Evolutionary conservation across 805 yeast genomes (phyloP).

Genomic region (Lipomyces kockii): DNA sequence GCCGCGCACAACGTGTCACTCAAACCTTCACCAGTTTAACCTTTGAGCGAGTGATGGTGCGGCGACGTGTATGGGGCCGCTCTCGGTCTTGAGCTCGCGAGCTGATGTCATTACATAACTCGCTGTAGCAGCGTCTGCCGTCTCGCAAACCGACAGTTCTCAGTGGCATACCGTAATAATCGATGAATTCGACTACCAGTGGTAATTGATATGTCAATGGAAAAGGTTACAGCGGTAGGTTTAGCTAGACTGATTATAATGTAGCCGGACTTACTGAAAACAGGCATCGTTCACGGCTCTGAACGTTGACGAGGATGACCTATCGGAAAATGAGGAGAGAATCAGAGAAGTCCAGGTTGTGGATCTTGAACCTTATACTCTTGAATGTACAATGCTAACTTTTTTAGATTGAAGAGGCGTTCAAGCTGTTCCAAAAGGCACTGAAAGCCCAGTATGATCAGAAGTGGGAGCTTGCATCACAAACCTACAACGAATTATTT

Average conservation of each 20-base stretch:
- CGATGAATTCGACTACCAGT: neutral
- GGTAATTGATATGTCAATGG: neutral
- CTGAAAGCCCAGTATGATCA: conserved; percentile 61
- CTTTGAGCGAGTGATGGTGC: neutral
- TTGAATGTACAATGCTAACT: neutral
- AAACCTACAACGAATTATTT: conserved; percentile 65
- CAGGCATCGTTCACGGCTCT: conserved; percentile 67
- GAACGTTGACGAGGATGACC: conserved; percentile 70
- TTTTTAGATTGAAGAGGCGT: conserved; percentile 70
- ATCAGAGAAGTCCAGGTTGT: conserved; percentile 83
- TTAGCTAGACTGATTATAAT: neutral
- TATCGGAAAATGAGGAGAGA: conserved; percentile 79
- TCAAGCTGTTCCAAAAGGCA: conserved; percentile 73
- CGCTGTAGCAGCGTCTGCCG: neutral
- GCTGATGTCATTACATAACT: no score
- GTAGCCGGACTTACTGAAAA: neutral
- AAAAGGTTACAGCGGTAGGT: conserved; percentile 8
- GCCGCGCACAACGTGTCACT: neutral
- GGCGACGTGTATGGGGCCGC: neutral
- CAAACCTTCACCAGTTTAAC: neutral
- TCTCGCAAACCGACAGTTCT: neutral
- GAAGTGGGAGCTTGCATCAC: conserved; percentile 56
- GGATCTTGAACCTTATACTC: neutral
- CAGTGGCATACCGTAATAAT: neutral
- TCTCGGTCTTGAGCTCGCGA: no score